Evolutionary conservation across 306 rosid genomes (phyloP), one percentile per base, ranked within the genome.

Genomic region (Prinsepia uniflora): DNA sequence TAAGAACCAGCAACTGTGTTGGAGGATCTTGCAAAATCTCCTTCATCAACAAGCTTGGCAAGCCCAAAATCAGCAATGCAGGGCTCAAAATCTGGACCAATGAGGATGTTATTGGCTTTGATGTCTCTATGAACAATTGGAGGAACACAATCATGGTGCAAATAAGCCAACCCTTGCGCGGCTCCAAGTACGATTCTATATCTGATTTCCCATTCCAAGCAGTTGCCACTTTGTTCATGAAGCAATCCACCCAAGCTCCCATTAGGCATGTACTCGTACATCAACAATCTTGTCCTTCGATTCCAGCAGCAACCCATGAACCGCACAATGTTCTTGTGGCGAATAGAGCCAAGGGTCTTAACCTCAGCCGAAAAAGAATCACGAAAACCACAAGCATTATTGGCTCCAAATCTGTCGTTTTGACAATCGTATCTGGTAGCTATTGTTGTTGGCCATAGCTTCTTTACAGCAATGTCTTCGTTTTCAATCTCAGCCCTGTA

Each of bases 281-380:
- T 89, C 5, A 92, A 88, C 67, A 92, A 56, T 50, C 87, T 86
- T 14, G 92, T 89, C 72, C 65, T 83, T 56, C 75, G 73, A 61
- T 92, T 89, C 96, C 96, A 86, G 72, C 96, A 88, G 79, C 96
- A 92, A 22, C 98, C 98, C 40, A 89, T 75, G 84, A 92, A 88
- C 82, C 92, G 83, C 6, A 92, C 98, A 43, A 92, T 92, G 83
- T 92, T 92, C 86, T 90, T 89, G 82, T 92, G 98, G 19, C 96
- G 89, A 68, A 92, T 92, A 0, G 90, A 87, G 42, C 98, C 98
- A 0, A 90, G 92, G 4, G 98, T 92, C 79, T 80, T 88, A 22
- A 92, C 89, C 75, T 92, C 96, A 1, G 98, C 87, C 0, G 96
- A 90, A 60, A 92, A 92, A 24, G 98, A 92, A 81, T 92, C 96